Conservation (phyloP, 768 basidiomycete species). For the Naganishia antarctica region DNA sequence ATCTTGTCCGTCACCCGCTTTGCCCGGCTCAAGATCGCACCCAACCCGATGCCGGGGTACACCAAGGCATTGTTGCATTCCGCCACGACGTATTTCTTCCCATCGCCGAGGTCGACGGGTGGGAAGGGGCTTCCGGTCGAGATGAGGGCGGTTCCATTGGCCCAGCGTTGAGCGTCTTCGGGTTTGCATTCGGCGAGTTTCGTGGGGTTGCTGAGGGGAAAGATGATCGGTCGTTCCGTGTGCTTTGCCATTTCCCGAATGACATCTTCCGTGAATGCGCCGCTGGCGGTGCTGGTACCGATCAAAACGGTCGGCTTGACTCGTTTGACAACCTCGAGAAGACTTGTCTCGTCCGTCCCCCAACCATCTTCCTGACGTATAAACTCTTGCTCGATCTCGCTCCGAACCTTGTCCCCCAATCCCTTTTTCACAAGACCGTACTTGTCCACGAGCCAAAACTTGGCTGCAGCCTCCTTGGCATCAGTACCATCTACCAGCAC, state of each 20-base stretch:
- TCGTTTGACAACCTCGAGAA: constrained; percentile 66
- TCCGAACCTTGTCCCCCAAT: constrained; percentile 50
- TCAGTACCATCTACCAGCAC: constrained; percentile 54
- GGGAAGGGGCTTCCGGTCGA: constrained; percentile 83
- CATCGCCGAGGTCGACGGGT: constrained; percentile 59
- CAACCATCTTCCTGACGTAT: constrained; percentile 56
- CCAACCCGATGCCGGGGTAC: constrained; percentile 74
- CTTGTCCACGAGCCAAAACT: constrained; percentile 70
- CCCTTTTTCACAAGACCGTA: constrained; percentile 61
- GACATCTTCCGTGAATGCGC: constrained; percentile 56
- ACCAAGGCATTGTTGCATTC: constrained; percentile 55
- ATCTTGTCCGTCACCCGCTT: constrained; percentile 70
- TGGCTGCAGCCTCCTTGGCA: constrained; percentile 58
- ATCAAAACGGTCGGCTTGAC: constrained; percentile 80
- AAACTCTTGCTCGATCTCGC: constrained; percentile 57
- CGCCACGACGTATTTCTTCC: constrained; percentile 57
- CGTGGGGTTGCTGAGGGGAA: constrained; percentile 79
- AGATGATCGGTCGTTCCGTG: constrained; percentile 70
- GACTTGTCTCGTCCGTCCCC: constrained; percentile 46
- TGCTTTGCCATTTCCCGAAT: constrained; percentile 56
- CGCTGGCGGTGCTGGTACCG: constrained; percentile 71
- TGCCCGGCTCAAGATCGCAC: constrained; percentile 63
- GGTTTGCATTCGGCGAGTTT: constrained; percentile 58
- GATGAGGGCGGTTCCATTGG: constrained; percentile 68
- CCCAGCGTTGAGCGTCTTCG: constrained; percentile 69